A percentile compares a stretch with the other conserved stretches of the same genome.
Evolutionary conservation across 2,329 filamentous ascomycete species (phyloP).

Genomic region (Phyllosticta citrichinensis): DNA sequence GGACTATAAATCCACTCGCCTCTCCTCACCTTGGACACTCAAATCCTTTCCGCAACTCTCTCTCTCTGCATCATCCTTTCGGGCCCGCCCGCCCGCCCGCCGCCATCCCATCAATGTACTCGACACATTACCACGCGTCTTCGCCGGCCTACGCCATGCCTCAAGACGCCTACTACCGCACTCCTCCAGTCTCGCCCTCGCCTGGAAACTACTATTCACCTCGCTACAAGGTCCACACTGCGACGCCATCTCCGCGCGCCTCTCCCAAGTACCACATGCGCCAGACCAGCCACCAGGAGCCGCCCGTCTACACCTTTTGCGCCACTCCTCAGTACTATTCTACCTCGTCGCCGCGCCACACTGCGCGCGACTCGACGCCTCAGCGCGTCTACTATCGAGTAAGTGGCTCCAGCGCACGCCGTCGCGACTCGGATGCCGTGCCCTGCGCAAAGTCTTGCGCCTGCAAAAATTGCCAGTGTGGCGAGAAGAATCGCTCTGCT

Average conservation of each 20-base stretch:
- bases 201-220: slow-evolving; percentile 43
- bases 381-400: slow-evolving; percentile 52
- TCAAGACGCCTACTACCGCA: slow-evolving; percentile 25
- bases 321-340: slow-evolving; percentile 23
- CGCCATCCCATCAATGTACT: slow-evolving; percentile 17
- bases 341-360: slow-evolving; percentile 33
- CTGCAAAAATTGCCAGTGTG: slow-evolving; percentile 23
- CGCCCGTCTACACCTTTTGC: slow-evolving; percentile 34
- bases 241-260: slow-evolving; percentile 37
- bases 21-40: background rate
- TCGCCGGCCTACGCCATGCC: slow-evolving; percentile 26
- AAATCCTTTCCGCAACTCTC: background rate
- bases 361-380: slow-evolving; percentile 32
- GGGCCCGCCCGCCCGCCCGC: no score
- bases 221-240: slow-evolving; percentile 38
- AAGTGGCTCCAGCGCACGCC: slow-evolving; percentile 47
- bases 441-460: slow-evolving; percentile 24
- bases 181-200: slow-evolving; percentile 38
- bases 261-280: slow-evolving; percentile 38
- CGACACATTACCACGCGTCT: slow-evolving; percentile 24
- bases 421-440: slow-evolving; percentile 29
- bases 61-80: slow-evolving; percentile 7
- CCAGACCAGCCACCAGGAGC: slow-evolving; percentile 44
- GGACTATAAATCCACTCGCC: slow-evolving; percentile 1
- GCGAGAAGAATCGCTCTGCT: slow-evolving; percentile 41